Base-by-base conservation (phyloP, 768 basidiomycete species). In the Agrocybe chaxingu region DNA sequence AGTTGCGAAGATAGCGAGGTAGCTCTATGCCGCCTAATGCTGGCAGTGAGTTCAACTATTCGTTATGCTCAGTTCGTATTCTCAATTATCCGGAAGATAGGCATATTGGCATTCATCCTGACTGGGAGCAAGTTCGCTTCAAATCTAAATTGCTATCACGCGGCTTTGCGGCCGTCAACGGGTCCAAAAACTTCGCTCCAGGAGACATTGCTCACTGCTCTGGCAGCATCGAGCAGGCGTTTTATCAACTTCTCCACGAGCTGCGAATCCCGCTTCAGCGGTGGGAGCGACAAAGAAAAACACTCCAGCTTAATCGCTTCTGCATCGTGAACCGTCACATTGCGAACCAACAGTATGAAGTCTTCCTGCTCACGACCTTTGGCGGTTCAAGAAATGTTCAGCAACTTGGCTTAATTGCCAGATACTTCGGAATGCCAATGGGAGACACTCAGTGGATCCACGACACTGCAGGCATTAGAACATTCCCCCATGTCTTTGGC, bases 321-420 rank as follows among this genome's bases (percentile, higher is more conserved):
- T 74, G 72, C 46, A 49, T 74, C n/a, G 62, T 74, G 43, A 62
- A 72, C 19, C 53, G 60, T 30, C 66, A 63, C 31, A 57, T 69
- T 11, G 53, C 52, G 16, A 57, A 50, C 8, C 57, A 63, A 10
- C 42, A 43, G 40, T 71, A 73, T 47, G 58, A 71, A 38, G 66
- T 73, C 44, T 74, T 70, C 50, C 63, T 66, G 40, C 53, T 72
- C 51, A 66, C 70, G 24, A 69, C 72, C 16, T 71, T 67, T 38
- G 66, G 67, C 4, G 53, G 62, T 4, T 63, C 63, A 5, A 62
- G 51, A 36, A 50, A 48, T 38, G 57, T 55, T 24, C 47, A 58
- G 5, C 53, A 63, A 39, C 56, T 71, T 8, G 47, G 58, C 36
- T 58, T 59, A 29, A 48, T 68, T 11, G 65, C 57, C 9, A 64